Percentiles rank a stretch among this genome's conserved stretches.
These are phyloP conservation scores for Berberis thunbergii DNA, from an alignment of 164 flowering plant species.

Conservation along the genomic window DNA sequence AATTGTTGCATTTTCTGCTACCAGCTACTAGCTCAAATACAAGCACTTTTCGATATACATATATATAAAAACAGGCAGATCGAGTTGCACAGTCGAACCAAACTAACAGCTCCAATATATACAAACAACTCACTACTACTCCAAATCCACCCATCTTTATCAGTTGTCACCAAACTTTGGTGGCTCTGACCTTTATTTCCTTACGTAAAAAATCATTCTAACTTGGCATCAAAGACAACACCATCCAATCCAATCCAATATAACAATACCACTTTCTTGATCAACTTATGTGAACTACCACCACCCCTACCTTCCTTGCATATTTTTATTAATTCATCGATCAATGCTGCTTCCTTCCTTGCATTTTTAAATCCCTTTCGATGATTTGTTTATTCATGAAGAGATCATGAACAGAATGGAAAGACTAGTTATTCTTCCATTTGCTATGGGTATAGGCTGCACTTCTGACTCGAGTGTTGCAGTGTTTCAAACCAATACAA, in stretches of 20 bases:
- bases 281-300: conserved; percentile 4
- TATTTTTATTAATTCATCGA: not conserved
- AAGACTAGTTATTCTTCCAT: conserved; percentile 56
- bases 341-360: not conserved
- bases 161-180: too few relatives aligned
- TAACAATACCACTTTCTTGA: conserved; percentile 19
- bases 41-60: too few relatives aligned
- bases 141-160: too few relatives aligned
- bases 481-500: conserved; percentile 14
- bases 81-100: too few relatives aligned
- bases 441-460: conserved; percentile 51
- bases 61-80: too few relatives aligned
- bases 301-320: conserved; percentile 5
- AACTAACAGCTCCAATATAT: too few relatives aligned
- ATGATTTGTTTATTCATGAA: conserved; percentile 5
- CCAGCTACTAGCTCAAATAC: too few relatives aligned
- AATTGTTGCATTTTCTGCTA: too few relatives aligned
- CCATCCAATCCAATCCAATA: conserved; percentile 10
- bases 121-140: too few relatives aligned
- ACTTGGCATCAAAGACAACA: conserved; percentile 36
- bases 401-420: conserved; percentile 59
- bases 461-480: conserved; percentile 42
- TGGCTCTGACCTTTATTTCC: conserved; percentile 4
- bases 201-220: conserved; percentile 27
- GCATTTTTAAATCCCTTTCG: not conserved